Evolutionary conservation across 139 green algal genomes (phyloP).

Genomic region (Penium margaritaceum): DNA sequence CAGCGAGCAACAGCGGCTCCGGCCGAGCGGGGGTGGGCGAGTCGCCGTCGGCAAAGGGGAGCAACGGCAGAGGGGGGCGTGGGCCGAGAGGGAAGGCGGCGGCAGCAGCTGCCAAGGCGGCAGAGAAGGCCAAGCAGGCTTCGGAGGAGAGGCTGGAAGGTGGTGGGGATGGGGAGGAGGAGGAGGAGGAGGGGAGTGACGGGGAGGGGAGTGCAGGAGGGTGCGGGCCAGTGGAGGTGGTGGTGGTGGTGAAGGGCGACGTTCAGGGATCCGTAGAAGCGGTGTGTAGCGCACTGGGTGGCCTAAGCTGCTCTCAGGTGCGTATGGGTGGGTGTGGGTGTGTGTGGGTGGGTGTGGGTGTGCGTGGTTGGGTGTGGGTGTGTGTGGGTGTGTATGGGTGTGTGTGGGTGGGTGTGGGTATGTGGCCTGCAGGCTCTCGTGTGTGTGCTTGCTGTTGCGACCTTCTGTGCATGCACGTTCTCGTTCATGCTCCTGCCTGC

Average conservation of each 20-base stretch:
- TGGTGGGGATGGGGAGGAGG: too few relatives aligned
- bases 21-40: too few relatives aligned
- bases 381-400: background rate
- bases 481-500: too few relatives aligned
- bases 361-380: background rate
- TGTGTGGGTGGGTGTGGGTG: background rate
- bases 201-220: background rate
- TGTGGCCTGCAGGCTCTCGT: too few relatives aligned
- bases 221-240: constrained; percentile 48
- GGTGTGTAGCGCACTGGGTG: constrained; percentile 69
- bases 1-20: too few relatives aligned
- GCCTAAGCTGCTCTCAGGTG: constrained; percentile 47
- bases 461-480: background rate
- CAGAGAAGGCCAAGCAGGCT: too few relatives aligned
- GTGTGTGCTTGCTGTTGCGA: background rate
- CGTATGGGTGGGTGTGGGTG: background rate
- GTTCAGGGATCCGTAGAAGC: constrained; percentile 79
- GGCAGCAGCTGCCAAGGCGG: background rate
- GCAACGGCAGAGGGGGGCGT: background rate
- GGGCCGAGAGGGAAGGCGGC: background rate
- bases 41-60: too few relatives aligned
- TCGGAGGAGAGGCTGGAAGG: too few relatives aligned
- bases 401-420: too few relatives aligned
- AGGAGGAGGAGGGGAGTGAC: background rate
- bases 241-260: constrained; percentile 86